Conservation (phyloP, 202 grass and related monocot species). For the Zizania palustris region DNA sequence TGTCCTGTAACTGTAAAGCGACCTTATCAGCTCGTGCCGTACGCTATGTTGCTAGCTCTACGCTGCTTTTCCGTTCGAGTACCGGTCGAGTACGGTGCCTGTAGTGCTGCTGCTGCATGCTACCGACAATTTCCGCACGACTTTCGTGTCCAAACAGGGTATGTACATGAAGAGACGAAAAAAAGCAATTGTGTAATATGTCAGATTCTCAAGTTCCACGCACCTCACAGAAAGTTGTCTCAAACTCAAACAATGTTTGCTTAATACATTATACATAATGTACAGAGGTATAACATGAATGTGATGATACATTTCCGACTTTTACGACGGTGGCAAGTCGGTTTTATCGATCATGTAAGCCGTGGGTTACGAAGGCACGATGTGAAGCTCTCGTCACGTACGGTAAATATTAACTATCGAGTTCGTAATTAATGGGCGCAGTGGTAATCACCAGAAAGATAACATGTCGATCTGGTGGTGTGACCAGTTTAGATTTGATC, state of each 20-base stretch:
- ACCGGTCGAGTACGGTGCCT: slow-evolving; percentile 7
- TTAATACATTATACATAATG: background rate
- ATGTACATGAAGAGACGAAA: no score
- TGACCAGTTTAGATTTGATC: slow-evolving; percentile 27
- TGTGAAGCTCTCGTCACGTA: slow-evolving; percentile 27
- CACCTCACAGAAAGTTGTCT: no score
- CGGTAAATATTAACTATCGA: slow-evolving; percentile 46
- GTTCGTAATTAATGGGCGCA: background rate
- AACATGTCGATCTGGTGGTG: background rate
- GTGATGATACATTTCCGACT: background rate
- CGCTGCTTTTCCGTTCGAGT: background rate
- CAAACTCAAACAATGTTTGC: background rate
- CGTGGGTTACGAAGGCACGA: slow-evolving; percentile 29
- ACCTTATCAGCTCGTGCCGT: background rate
- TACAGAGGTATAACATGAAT: background rate
- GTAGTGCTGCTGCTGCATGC: background rate
- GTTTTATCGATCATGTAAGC: slow-evolving; percentile 41
- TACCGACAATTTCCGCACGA: background rate
- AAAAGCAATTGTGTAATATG: no score
- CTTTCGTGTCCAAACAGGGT: no score
- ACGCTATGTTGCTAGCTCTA: no score
- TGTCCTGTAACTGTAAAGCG: background rate
- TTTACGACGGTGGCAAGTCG: slow-evolving; percentile 8
- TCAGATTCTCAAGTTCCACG: no score
- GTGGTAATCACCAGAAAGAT: background rate